Evolutionary conservation across 441 rosid species (phyloP), one percentile per base, ranked within the genome.

Genomic region (Bocquillonia castaneifolia): DNA sequence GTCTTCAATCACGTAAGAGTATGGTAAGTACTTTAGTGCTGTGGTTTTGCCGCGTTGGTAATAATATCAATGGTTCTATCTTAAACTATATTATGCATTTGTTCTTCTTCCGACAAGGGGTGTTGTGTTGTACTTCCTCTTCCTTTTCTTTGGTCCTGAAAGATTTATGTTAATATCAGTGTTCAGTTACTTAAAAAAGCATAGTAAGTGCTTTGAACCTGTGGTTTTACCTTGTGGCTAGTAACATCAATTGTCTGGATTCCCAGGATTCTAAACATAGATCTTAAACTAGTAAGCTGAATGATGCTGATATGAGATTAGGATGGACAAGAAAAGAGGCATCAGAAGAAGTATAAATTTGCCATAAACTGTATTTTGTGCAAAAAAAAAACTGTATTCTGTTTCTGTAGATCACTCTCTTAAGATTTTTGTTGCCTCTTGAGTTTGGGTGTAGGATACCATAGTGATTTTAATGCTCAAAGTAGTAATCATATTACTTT

Each of bases 71-170:
- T 53, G 57, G 39, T 6, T n/a, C n/a, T n/a, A n/a, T n/a, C n/a
- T n/a, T n/a, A n/a, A n/a, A n/a, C n/a, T 53, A 18, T 67, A 25
- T 61, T 63, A n/a, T 60, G n/a, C 56, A 45, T 64, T 14, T 61
- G 0, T 29, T 45, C 28, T 67, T 29, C 22, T 59, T 75, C 69
- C 40, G 9, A 57, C 18, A 7, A 28, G 29, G 53, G 18, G 40
- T 45, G 57, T 48, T 55, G 23, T 42, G 26, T 6, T 20, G 40
- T 23, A n/a, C n/a, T n/a, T n/a, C n/a, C n/a, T 22, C 7, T 51
- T 50, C 22, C 3, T 50, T 18, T 39, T 61, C 18, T 10, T 15
- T 28, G 8, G 7, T 51, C 20, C 29, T 28, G 17, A 28, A 28
- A 55, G 17, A 55, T 55, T 6, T 47, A 47, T 7, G 8, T 40